Evolutionary conservation across 768 basidiomycete genomes (phyloP), one percentile per base, ranked within the genome.

Genomic region (Pleurotus tuoliensis): DNA sequence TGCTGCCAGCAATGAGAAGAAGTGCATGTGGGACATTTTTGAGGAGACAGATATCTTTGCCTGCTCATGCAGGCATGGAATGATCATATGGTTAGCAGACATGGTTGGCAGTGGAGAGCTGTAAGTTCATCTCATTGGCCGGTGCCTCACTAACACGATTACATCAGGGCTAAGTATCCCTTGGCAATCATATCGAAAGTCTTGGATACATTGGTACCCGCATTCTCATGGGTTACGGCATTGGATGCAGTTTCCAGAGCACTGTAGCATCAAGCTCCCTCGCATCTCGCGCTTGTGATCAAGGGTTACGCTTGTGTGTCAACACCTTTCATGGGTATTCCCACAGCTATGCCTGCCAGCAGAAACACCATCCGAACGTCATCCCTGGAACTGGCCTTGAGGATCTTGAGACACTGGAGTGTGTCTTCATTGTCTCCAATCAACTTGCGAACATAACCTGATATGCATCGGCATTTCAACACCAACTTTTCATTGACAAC

Each of bases 371-470:
- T 47, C 73, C 70, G 16, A 64, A 64, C 49, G 51, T 46, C 43
- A 65, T 71, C 18, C 40, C 47, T 4, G 66, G 72, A 4, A 59
- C 62, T n/a, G 73, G 74, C 15, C 50, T 75, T 3, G 71, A 73
- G 57, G 75, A 75, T 51, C 56, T 73, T 4, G 67, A 72, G 41
- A 70, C 64, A 0, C 57, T 62, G 25, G 71, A 75, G 49, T 61
- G 64, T 1, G 56, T 71, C 8, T 74, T 73, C 58, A 66, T 63
- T n/a, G 58, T 61, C 3, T 71, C 69, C 12, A 74, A 75, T 57
- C 41, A 57, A 5, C 61, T 70, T 1, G 66, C 68, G 0, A 13
- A 63, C 3, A 47, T 67, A 9, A 69, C 63, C 0, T 61, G 66
- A 1, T 67, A 71, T 56, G 63, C 65, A 13, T 66, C 69, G 4